Evolutionary conservation across 73 alveolate species (phyloP).

Genomic region (Blepharisma stoltei): DNA sequence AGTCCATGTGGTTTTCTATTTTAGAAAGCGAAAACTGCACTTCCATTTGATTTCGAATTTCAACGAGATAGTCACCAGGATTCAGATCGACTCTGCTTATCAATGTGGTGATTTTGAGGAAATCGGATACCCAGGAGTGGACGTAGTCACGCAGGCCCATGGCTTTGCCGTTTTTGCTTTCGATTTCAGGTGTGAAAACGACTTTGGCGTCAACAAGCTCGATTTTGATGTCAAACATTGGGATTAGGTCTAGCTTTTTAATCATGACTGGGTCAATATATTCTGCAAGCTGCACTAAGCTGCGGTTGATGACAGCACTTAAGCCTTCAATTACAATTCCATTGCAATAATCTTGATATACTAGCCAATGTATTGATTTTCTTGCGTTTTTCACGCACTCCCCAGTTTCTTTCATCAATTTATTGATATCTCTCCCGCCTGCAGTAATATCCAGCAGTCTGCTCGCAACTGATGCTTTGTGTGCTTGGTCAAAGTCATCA

Average conservation of each 20-base stretch:
- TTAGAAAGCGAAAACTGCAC: conserved; percentile 60
- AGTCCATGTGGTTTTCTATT: conserved; percentile 55
- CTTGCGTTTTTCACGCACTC: conserved; percentile 78
- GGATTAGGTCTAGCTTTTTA: conserved; percentile 66
- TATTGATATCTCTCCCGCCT: conserved; percentile 77
- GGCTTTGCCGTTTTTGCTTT: conserved; percentile 59
- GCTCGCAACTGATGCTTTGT: conserved; percentile 60
- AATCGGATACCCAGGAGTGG: conserved; percentile 83
- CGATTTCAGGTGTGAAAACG: conserved; percentile 79
- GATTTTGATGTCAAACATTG: conserved; percentile 77
- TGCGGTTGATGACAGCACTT: conserved; percentile 63
- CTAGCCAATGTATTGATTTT: conserved; percentile 72
- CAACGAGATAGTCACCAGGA: conserved; percentile 93
- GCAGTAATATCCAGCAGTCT: conserved; percentile 69
- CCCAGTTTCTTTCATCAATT: conserved; percentile 80
- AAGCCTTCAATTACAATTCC: conserved; percentile 81
- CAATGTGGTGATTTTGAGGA: conserved; percentile 84
- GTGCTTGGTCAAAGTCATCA: conserved; percentile 91
- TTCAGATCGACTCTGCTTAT: conserved; percentile 91
- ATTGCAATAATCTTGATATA: conserved; percentile 74
- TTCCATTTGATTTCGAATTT: conserved; percentile 89
- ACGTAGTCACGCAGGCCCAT: conserved; percentile 89
- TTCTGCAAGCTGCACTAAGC: conserved; percentile 60
- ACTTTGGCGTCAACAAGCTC: conserved; percentile 62
- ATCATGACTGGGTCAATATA: conserved; percentile 53